These are phyloP conservation scores for Aspergillus sclerotiicarbonarius DNA, from an alignment of 495 filamentous ascomycete genomes.

Conservation along the genomic window DNA sequence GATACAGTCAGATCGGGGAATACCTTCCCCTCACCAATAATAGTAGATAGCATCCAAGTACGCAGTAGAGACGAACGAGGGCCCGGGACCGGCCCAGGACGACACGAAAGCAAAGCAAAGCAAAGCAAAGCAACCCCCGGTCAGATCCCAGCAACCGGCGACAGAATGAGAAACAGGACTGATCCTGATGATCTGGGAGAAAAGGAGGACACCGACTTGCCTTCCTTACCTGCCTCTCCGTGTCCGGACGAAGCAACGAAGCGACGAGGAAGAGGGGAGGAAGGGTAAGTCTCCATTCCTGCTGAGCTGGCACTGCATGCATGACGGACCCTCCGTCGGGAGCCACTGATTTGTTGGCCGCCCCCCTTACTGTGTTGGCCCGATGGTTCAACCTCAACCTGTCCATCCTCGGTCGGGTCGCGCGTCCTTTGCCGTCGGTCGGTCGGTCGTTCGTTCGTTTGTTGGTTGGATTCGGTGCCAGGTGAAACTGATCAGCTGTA, in stretches of 20 bases:
- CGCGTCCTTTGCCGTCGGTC: too few species aligned
- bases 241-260: not conserved
- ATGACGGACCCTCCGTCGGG: conserved; percentile 18
- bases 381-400: not conserved
- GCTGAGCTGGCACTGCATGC: conserved; percentile 35
- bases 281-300: not conserved
- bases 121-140: not conserved
- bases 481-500: not conserved
- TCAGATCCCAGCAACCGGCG: not conserved
- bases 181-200: not conserved
- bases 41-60: too few species aligned
- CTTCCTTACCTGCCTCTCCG: too few species aligned
- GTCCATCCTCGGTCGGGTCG: not conserved
- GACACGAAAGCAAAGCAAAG: not conserved
- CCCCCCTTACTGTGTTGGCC: conserved; percentile 22
- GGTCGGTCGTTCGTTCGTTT: not conserved
- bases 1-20: too few species aligned
- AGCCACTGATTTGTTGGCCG: conserved; percentile 31
- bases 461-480: not conserved
- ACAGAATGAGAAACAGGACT: not conserved
- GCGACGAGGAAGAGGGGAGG: not conserved
- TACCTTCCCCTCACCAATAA: too few species aligned
- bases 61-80: too few species aligned
- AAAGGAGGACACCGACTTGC: too few species aligned
- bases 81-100: not conserved